Evolutionary conservation across 192 early-diverging fungal species (phyloP), one percentile per base, ranked within the genome.

Genomic region (Oehlia diaphana): DNA sequence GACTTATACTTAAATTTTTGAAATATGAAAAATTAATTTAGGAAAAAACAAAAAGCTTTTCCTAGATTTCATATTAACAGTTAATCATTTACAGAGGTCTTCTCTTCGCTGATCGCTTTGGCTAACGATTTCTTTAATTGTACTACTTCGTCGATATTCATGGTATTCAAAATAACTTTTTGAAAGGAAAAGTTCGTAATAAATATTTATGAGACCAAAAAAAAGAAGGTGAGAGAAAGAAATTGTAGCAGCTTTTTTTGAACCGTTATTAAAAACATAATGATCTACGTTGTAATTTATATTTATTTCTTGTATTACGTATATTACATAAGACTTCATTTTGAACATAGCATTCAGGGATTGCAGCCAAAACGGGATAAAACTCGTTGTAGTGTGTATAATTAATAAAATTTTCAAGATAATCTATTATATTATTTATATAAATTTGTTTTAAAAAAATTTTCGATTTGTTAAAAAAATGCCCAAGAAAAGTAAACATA

Each of bases 401-500:
- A 37, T 37, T 37, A 37, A 4, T 4, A 37, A 42, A 6, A 6
- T 8, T 47, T 47, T 47, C 1, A 12, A 47, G 44, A 47, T 47
- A 47, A 47, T 47, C 44, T 31, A 31, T 31, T 31, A 31, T 31
- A 31, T 31, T 31, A 31, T 31, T 31, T 31, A 31, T 31, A 31
- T 31, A 31, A 31, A 31, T 31, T 31, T 0, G 31, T 31, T 31
- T 26, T 31, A 31, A 31, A 31, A 31, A 31, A 31, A 31, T 31
- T 2, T 31, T 31, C 31, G 31, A 31, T 31, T 31, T 31, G 31
- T 31, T 31, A 31, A 31, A 31, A 26, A 31, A 31, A 78, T 78
- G 76, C 76, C 76, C 0, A 78, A 78, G 37, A 78, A 78, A 78
- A 78, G 44, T 35, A 37, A 70, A 42, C 65, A 50, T 16, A 79